These are phyloP conservation scores for Ambrosiella cleistominuta DNA, from an alignment of 2,329 filamentous ascomycete species.

Conservation along the genomic window DNA sequence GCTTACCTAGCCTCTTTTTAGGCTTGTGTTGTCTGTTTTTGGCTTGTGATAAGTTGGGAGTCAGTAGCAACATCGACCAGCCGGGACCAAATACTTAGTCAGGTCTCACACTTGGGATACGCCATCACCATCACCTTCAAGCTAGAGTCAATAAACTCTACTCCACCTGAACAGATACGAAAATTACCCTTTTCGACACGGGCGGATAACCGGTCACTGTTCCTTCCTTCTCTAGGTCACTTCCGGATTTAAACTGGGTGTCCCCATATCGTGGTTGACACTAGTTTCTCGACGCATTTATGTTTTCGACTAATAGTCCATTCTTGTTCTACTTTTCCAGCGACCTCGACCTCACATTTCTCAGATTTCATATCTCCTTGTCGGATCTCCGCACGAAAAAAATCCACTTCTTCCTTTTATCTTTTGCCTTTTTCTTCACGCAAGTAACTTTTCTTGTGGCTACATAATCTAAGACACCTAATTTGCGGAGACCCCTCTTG, in stretches of 20 bases:
- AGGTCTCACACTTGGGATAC: not conserved
- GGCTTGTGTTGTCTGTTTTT: conserved; percentile 6
- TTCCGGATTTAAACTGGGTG: not conserved
- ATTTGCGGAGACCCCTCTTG: too few relatives aligned
- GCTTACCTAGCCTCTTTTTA: conserved; percentile 1
- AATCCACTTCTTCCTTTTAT: not conserved
- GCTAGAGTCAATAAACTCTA: not conserved
- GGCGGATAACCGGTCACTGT: not conserved
- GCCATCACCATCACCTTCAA: not conserved
- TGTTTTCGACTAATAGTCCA: too few relatives aligned
- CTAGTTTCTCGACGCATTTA: not conserved
- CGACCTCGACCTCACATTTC: too few relatives aligned
- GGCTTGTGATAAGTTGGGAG: not conserved
- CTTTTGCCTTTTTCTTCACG: not conserved
- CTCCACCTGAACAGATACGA: not conserved
- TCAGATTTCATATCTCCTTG: too few relatives aligned
- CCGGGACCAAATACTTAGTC: too few relatives aligned
- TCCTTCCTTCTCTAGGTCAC: not conserved
- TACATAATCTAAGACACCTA: not conserved
- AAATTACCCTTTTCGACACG: too few relatives aligned
- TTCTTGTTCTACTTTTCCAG: too few relatives aligned
- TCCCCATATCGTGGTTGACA: not conserved
- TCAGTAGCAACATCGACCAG: too few relatives aligned
- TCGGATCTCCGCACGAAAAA: too few relatives aligned
- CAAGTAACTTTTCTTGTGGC: not conserved